Conservation (phyloP, 805 yeast genomes). For the Myxozyma kluyveri region DNA sequence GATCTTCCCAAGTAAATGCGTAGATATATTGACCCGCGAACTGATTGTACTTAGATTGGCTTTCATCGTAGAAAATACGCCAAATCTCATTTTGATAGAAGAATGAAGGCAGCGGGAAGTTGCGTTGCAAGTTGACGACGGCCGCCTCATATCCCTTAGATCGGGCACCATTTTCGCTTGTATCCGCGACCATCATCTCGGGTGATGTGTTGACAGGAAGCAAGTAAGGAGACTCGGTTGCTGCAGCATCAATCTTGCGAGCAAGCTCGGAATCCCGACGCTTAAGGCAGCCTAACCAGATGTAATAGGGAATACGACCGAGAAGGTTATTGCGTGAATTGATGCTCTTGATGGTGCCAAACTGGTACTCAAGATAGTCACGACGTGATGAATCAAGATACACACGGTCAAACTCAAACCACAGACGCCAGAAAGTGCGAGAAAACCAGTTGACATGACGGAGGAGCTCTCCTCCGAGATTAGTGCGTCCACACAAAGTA, state of each 20-base stretch:
- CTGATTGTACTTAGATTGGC: constrained; percentile 63
- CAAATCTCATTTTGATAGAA: constrained; percentile 75
- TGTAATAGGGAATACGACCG: constrained; percentile 77
- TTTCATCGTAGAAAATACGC: constrained; percentile 77
- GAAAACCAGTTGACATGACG: constrained; percentile 74
- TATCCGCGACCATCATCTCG: constrained; percentile 19
- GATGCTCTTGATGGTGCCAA: constrained; percentile 75
- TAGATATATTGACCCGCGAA: constrained; percentile 77
- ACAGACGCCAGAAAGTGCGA: constrained; percentile 79
- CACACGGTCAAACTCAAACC: constrained; percentile 85
- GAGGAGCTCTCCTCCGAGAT: constrained; percentile 71
- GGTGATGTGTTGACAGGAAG: constrained; percentile 30
- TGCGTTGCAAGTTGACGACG: constrained; percentile 54
- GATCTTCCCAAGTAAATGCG: constrained; percentile 91
- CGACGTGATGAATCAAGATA: constrained; percentile 77
- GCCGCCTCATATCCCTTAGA: constrained; percentile 79
- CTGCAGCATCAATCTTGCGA: constrained; percentile 62
- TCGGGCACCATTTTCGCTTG: constrained; percentile 22
- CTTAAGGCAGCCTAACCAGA: constrained; percentile 78
- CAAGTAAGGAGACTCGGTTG: constrained; percentile 78
- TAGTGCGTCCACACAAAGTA: constrained; percentile 63
- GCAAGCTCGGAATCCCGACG: constrained; percentile 48
- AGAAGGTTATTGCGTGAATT: constrained; percentile 62
- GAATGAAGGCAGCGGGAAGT: constrained; percentile 74
- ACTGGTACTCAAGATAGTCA: constrained; percentile 76